Evolutionary conservation across 2,329 filamentous ascomycete genomes (phyloP).

Genomic region (Penicillium sumatraense): DNA sequence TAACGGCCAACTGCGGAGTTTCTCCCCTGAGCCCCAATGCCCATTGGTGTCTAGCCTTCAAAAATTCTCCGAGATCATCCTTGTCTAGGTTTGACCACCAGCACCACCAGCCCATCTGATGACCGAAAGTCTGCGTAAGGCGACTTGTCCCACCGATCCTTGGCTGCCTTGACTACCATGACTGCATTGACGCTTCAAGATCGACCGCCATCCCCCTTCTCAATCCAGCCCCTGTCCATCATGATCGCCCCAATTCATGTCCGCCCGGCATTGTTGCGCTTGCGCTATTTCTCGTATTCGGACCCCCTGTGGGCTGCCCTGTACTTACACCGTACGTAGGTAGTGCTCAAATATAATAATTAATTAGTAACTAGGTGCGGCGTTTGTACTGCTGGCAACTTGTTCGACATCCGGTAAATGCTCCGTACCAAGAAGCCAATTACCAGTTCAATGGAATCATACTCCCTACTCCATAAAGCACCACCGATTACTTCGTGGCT

Average conservation of each 20-base stretch:
- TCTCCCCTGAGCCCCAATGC: not conserved
- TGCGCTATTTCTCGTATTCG: not conserved
- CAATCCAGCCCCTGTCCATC: not conserved
- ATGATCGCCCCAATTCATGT: not conserved
- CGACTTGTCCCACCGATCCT: not conserved
- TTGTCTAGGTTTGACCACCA: not conserved
- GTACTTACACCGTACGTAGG: too few relatives aligned
- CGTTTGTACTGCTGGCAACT: too few relatives aligned
- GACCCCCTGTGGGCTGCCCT: not conserved
- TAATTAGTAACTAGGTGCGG: too few relatives aligned
- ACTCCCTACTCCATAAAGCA: not conserved
- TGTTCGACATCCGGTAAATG: not conserved
- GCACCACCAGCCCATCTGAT: not conserved
- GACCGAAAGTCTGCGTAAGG: not conserved
- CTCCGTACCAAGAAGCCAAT: not conserved
- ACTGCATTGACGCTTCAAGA: not conserved
- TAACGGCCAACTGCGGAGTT: slow-evolving; percentile 1
- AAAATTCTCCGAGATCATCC: slow-evolving; percentile 6
- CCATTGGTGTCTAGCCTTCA: not conserved
- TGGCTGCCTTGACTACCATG: not conserved
- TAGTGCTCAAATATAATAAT: too few relatives aligned
- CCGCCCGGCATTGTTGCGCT: not conserved
- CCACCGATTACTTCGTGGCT: too few relatives aligned
- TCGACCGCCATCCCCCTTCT: not conserved
- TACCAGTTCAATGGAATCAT: not conserved